Evolutionary conservation across 2,329 filamentous ascomycete species (phyloP).

Genomic region (Xylariaceae sp.): DNA sequence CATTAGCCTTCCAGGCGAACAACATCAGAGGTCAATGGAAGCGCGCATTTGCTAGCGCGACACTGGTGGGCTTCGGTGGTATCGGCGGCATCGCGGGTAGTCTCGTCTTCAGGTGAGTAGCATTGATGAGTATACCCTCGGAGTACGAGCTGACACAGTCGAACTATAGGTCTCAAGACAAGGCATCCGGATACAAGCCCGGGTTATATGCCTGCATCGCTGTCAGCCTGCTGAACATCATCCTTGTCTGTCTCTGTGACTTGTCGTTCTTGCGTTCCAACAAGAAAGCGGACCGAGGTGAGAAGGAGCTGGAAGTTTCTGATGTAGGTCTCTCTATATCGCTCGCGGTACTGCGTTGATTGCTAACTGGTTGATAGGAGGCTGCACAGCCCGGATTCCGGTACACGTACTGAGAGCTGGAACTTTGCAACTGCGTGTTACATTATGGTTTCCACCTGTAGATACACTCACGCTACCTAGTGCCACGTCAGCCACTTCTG

Average conservation of each 20-base stretch:
- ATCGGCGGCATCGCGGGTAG: slow-evolving; percentile 76
- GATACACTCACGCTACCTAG: no score
- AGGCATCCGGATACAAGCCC: slow-evolving; percentile 49
- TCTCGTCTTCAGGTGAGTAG: slow-evolving; percentile 61
- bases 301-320: slow-evolving; percentile 49
- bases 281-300: slow-evolving; percentile 50
- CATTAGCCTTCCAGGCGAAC: slow-evolving; percentile 80
- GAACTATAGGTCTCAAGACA: slow-evolving; percentile 41
- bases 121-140: neutral
- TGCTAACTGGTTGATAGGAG: slow-evolving; percentile 28
- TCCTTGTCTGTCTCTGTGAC: slow-evolving; percentile 43
- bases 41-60: slow-evolving; percentile 74
- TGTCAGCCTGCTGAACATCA: slow-evolving; percentile 43
- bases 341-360: neutral
- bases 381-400: slow-evolving; percentile 41
- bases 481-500: no score
- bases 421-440: no score
- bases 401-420: slow-evolving; percentile 35
- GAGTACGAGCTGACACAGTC: no score
- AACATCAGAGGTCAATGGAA: slow-evolving; percentile 90
- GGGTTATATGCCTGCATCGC: slow-evolving; percentile 56
- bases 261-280: slow-evolving; percentile 45
- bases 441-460: no score
- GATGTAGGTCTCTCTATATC: slow-evolving; percentile 40
- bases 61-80: slow-evolving; percentile 72